Evolutionary conservation across 148 eudicot genomes (phyloP).

Genomic region (Rhododendron henanense): DNA sequence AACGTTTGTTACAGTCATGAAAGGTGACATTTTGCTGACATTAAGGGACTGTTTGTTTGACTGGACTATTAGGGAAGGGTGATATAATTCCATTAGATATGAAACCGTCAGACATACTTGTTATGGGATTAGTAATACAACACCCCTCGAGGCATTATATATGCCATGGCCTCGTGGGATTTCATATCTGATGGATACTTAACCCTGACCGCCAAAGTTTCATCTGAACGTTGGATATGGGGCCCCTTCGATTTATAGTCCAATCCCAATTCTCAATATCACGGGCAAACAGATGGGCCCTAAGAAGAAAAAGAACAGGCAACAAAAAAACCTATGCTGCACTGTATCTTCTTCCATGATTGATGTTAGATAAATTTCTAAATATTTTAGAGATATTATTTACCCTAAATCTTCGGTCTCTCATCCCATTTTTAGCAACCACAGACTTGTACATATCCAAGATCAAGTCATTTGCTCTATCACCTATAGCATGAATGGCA

Average conservation of each 20-base stretch:
- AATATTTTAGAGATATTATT: conserved; percentile 1
- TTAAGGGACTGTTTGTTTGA: neutral
- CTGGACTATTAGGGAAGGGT: neutral
- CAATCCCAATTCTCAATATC: neutral
- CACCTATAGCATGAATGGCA: conserved; percentile 96
- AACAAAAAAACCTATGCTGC: neutral
- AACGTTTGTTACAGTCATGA: neutral
- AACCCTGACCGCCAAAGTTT: neutral
- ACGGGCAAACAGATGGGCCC: neutral
- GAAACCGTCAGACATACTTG: neutral
- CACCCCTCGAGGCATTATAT: neutral
- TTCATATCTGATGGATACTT: neutral
- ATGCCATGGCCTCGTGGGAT: neutral
- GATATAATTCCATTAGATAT: neutral
- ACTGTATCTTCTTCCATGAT: neutral
- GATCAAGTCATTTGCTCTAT: conserved; percentile 77
- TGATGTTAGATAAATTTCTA: neutral
- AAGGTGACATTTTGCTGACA: neutral
- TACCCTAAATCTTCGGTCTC: conserved; percentile 91
- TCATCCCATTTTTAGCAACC: conserved; percentile 54
- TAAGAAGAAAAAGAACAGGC: neutral
- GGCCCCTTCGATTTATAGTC: neutral
- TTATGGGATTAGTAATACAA: neutral
- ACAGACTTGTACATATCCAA: conserved; percentile 83
- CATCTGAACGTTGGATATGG: neutral